A percentile compares a stretch with the other conserved stretches of the same genome.
Evolutionary conservation across 176 grass and related monocot genomes (phyloP).

Genomic region (Phoenix dactylifera): DNA sequence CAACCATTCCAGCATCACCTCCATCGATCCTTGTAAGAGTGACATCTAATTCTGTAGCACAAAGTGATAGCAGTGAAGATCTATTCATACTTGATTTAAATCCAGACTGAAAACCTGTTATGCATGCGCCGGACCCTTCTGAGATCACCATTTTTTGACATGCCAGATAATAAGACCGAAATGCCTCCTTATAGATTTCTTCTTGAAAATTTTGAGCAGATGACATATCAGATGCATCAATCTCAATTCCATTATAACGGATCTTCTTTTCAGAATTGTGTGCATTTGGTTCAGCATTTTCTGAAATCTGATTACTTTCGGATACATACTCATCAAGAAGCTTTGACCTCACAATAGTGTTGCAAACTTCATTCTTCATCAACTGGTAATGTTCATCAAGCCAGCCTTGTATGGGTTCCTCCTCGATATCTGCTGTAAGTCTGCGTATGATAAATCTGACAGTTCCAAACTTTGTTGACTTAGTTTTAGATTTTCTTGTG

Average conservation of each 20-base stretch:
- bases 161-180: conserved; percentile 74
- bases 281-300: conserved; percentile 33
- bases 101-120: conserved; percentile 79
- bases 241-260: conserved; percentile 38
- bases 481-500: conserved; percentile 52
- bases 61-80: conserved; percentile 67
- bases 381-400: conserved; percentile 84
- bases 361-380: conserved; percentile 70
- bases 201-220: conserved; percentile 46
- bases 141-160: conserved; percentile 66
- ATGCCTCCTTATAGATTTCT: conserved; percentile 66
- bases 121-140: conserved; percentile 74
- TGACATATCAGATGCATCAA: conserved; percentile 26
- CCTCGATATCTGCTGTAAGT: conserved; percentile 82
- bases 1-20: conserved; percentile 73
- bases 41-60: conserved; percentile 70
- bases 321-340: conserved; percentile 55
- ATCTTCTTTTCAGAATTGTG: conserved; percentile 35
- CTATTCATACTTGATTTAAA: conserved; percentile 78
- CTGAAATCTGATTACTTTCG: conserved; percentile 26
- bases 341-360: conserved; percentile 49
- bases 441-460: conserved; percentile 63
- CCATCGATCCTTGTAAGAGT: conserved; percentile 83
- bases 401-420: conserved; percentile 95
- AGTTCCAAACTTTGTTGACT: conserved; percentile 52